Evolutionary conservation across 306 rosid genomes (phyloP).

Genomic region (Begonia peltatifolia): DNA sequence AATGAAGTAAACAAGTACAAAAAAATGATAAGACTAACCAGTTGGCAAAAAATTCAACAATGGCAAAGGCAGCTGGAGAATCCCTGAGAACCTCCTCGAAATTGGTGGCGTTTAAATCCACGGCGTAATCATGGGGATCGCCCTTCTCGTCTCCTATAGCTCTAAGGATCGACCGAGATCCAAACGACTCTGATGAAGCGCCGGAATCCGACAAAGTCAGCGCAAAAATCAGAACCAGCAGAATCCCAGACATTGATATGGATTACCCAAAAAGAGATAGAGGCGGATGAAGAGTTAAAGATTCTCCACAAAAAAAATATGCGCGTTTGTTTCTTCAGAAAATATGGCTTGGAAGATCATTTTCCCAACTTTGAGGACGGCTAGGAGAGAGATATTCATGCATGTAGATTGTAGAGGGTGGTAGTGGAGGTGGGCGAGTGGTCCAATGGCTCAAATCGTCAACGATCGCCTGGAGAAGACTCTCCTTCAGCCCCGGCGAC

Average conservation of each 20-base stretch:
- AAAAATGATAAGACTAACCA: slow-evolving; percentile 36
- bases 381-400: too few relatives aligned
- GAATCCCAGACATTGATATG: slow-evolving; percentile 27
- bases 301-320: too few relatives aligned
- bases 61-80: slow-evolving; percentile 63
- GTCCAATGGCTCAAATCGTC: too few relatives aligned
- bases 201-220: slow-evolving; percentile 20
- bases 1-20: not conserved
- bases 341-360: too few relatives aligned
- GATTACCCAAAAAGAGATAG: slow-evolving; percentile 6
- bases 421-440: too few relatives aligned
- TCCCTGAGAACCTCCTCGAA: slow-evolving; percentile 63
- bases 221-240: slow-evolving; percentile 26
- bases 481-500: too few relatives aligned
- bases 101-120: slow-evolving; percentile 58
- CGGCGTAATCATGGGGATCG: slow-evolving; percentile 50
- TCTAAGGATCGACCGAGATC: slow-evolving; percentile 61
- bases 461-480: too few relatives aligned
- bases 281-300: too few relatives aligned
- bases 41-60: slow-evolving; percentile 81
- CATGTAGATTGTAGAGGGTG: too few relatives aligned
- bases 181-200: slow-evolving; percentile 18
- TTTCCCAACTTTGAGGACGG: too few relatives aligned
- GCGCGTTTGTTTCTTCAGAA: too few relatives aligned
- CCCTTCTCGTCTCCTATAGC: slow-evolving; percentile 17